Base-by-base conservation (phyloP, 352 stramenopile genomes). In the Thraustochytrium striatum region DNA sequence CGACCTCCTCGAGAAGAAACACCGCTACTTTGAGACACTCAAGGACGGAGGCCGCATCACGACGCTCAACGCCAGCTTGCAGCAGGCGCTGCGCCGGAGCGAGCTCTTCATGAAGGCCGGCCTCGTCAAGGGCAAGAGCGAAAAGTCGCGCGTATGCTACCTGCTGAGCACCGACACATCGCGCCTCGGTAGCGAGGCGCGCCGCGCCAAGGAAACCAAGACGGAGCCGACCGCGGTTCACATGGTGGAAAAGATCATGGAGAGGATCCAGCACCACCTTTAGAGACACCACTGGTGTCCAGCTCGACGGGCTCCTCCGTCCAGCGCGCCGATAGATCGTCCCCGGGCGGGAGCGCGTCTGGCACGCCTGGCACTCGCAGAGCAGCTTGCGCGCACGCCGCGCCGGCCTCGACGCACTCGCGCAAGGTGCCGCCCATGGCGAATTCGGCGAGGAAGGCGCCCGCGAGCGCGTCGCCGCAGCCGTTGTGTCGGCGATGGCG, bases 121-220 rank as follows among this genome's bases (percentile, higher is more conserved):
- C 44, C n/a, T 61, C 21, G 65, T 75, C 30, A 75, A 75, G 38
- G 65, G 50, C 11, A 70, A 70, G 41, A 75, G 35, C 5, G 50
- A 36, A 0, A 3, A 16, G 3, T 11, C 61, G 44, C 65, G 65
- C 11, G 30, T 53, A 11, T 30, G 30, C n/a, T 75, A 53, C 36
- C 39, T 75, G 43, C 65, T 75, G 3, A 25, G 9, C 16, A 35
- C 16, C 28, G 65, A 75, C 65, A 36, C 41, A 16, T 75, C 65
- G 2, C 11, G 3, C 3, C 65, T 75, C 28, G 65, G 30, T 8
- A 58, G 44, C 19, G 25, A 75, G 33, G 9, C 3, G 7, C 32
- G 38, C 32, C 39, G 5, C 30, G 50, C 50, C 7, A 36, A 70
- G 3, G 65, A 75, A n/a, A n/a, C n/a, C n/a, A n/a, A n/a, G n/a